Percentiles rank a stretch among this genome's conserved stretches.
phyloP scores from a whole-genome alignment of 1,284 basidiomycete genomes.

The Thecaphora frezii region DNA sequence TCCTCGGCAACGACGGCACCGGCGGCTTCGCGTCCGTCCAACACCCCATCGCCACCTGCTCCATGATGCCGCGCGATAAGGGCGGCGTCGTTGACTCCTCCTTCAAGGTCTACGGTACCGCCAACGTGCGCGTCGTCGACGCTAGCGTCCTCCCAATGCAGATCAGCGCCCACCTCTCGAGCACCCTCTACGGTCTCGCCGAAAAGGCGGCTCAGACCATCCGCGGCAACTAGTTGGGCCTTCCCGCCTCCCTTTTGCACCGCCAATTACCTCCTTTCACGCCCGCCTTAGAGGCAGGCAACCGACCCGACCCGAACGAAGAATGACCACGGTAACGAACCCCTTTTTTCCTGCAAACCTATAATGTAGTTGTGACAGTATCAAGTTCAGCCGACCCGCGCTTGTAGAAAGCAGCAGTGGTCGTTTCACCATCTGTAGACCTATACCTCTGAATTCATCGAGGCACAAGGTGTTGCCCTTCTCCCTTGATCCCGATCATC shows the following conservation, averaged over 20 bases:
- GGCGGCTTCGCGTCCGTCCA: slow-evolving; percentile 60
- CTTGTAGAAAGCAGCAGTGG: too few species aligned
- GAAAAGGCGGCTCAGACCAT: slow-evolving; percentile 42
- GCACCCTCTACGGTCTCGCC: slow-evolving; percentile 43
- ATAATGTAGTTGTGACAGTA: too few species aligned
- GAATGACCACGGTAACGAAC: background rate
- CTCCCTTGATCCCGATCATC: too few species aligned
- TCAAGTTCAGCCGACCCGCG: too few species aligned
- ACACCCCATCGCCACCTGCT: slow-evolving; percentile 68
- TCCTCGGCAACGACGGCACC: slow-evolving; percentile 48
- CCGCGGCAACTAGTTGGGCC: background rate
- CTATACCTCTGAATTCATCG: too few species aligned
- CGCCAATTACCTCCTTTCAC: too few species aligned
- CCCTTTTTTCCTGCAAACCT: too few species aligned
- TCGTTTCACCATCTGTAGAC: too few species aligned
- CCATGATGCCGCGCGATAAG: slow-evolving; percentile 67
- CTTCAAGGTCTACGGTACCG: slow-evolving; percentile 58
- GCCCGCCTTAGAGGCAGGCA: too few species aligned
- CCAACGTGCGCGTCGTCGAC: slow-evolving; percentile 49
- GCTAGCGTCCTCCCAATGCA: slow-evolving; percentile 43
- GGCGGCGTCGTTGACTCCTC: slow-evolving; percentile 64
- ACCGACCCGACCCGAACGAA: too few species aligned
- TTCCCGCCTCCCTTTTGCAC: too few species aligned
- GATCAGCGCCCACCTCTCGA: slow-evolving; percentile 40
- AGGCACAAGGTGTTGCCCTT: too few species aligned